phyloP scores from a whole-genome alignment of 345 rosid species.

The Eutrema yunnanense region DNA sequence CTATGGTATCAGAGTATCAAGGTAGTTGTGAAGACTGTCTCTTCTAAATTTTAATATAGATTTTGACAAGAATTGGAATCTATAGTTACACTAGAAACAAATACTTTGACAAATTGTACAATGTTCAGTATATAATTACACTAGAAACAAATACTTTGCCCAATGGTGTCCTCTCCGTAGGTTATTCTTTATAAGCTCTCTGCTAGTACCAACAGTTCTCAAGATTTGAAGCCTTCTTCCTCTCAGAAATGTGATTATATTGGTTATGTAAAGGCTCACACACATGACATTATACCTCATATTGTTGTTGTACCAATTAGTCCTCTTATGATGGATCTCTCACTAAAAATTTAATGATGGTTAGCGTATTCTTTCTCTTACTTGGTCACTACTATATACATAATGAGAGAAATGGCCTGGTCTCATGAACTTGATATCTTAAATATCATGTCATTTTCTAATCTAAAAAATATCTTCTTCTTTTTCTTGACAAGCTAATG shows the following conservation, averaged over 20 bases:
- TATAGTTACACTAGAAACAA: not conserved
- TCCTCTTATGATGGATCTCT: not conserved
- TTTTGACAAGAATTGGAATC: not conserved
- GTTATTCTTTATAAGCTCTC: conserved; percentile 77
- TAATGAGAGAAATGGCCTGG: no score
- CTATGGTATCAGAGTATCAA: no score
- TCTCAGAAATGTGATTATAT: conserved; percentile 80
- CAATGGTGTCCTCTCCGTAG: conserved; percentile 28
- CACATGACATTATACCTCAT: conserved; percentile 87
- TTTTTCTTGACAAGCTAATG: no score
- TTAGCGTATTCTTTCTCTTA: no score
- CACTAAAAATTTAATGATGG: no score
- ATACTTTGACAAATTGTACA: no score
- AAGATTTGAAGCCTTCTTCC: conserved; percentile 35
- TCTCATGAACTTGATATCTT: no score
- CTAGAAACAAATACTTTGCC: not conserved
- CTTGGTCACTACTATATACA: no score
- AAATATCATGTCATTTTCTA: no score
- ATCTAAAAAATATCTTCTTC: no score
- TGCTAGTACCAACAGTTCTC: conserved; percentile 29
- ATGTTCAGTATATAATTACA: not conserved
- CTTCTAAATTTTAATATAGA: not conserved
- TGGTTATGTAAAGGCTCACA: conserved; percentile 77
- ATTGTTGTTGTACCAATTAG: conserved; percentile 79
- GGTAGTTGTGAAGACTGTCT: not conserved